Evolutionary conservation across 306 rosid genomes (phyloP).

Genomic region (Luffa aegyptiaca): DNA sequence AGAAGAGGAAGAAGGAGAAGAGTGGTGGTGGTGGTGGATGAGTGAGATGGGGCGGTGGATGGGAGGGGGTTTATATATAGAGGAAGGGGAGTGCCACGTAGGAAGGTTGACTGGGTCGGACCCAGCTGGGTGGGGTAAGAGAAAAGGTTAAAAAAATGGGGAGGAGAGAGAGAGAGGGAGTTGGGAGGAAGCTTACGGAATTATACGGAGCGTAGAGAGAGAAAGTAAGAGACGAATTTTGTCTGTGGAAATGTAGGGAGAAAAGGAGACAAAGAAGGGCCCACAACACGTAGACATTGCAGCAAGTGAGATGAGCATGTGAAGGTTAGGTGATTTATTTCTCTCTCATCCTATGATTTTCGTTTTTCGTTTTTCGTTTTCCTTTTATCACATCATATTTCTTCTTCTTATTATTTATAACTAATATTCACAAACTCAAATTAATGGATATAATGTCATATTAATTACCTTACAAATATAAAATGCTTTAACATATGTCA

Average conservation of each 20-base stretch:
- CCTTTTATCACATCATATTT: no score
- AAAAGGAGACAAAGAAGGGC: constrained; percentile 23
- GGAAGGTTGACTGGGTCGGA: constrained; percentile 5
- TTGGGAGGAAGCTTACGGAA: constrained; percentile 16
- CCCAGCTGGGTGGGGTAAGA: constrained; percentile 13
- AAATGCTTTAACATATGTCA: no score
- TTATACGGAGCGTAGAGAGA: constrained; percentile 7
- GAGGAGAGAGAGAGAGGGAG: neutral
- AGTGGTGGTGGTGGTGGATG: neutral
- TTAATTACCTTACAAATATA: no score
- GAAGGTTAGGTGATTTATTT: constrained; percentile 20
- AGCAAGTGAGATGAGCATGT: constrained; percentile 28
- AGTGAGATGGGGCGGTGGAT: neutral
- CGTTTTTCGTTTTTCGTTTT: neutral
- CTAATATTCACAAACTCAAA: no score
- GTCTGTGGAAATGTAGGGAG: constrained; percentile 17
- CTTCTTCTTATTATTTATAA: no score
- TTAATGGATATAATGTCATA: no score
- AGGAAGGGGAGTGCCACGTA: constrained; percentile 17
- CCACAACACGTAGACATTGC: constrained; percentile 37
- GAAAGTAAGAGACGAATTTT: constrained; percentile 4
- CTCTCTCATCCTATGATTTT: neutral
- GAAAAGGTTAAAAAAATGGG: neutral
- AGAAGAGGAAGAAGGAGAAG: neutral
- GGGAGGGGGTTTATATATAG: constrained; percentile 8